These are phyloP conservation scores for Nyctanthes arbortristis DNA, from an alignment of 257 asterid species.

Conservation along the genomic window DNA sequence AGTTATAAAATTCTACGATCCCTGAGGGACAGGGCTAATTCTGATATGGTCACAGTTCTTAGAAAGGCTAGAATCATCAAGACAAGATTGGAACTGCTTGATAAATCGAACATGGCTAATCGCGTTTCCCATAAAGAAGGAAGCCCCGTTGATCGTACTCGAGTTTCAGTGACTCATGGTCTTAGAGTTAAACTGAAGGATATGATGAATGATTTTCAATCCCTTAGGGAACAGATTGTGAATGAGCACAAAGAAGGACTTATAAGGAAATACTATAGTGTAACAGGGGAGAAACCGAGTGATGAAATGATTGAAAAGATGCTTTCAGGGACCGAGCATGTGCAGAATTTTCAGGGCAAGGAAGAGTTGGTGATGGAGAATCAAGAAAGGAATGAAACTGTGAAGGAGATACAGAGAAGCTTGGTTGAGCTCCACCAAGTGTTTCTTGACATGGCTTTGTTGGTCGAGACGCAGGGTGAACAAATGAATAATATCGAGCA, in stretches of 20 bases:
- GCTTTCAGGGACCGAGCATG: conserved; percentile 33
- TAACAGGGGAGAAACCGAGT: conserved; percentile 50
- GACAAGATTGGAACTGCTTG: conserved; percentile 60
- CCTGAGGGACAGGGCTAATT: conserved; percentile 58
- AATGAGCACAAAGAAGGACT: conserved; percentile 62
- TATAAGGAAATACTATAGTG: conserved; percentile 40
- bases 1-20: conserved; percentile 63
- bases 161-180: conserved; percentile 70
- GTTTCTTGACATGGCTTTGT: conserved; percentile 86
- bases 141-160: conserved; percentile 59
- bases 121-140: conserved; percentile 49
- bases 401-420: conserved; percentile 69
- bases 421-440: conserved; percentile 71
- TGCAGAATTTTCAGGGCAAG: conserved; percentile 39
- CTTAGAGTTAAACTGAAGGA: conserved; percentile 59
- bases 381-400: conserved; percentile 57
- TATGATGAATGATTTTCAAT: conserved; percentile 70
- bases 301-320: conserved; percentile 61
- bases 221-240: conserved; percentile 53
- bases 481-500: conserved; percentile 72
- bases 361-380: conserved; percentile 49
- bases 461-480: conserved; percentile 83
- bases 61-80: conserved; percentile 65
- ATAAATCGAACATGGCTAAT: conserved; percentile 51
- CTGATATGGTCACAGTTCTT: conserved; percentile 58